Conservation (phyloP, 225 moss, liverwort and hornwort genomes). For the Bryoerythrophyllum caledonicum region DNA sequence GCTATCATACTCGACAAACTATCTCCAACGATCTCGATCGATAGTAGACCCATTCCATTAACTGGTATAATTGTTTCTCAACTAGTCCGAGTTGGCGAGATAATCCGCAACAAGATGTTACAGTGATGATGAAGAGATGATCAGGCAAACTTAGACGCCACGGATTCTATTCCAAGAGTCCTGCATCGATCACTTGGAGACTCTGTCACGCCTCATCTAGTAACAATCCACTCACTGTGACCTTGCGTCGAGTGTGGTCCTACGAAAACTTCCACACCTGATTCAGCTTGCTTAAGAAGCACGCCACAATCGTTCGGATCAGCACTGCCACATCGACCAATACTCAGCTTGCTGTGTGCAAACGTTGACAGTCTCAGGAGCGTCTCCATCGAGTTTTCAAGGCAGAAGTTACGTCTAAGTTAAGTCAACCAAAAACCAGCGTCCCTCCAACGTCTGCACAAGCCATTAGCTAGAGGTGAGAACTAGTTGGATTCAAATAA, state of each 20-base stretch:
- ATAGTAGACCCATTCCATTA: background rate
- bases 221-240: background rate
- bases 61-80: background rate
- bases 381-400: background rate
- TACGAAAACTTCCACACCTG: background rate
- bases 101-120: background rate
- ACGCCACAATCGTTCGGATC: background rate
- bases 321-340: background rate
- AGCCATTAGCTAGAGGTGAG: background rate
- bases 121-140: background rate
- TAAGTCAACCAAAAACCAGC: background rate
- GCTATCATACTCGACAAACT: too few relatives aligned
- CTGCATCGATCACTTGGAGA: background rate
- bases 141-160: background rate
- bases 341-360: background rate
- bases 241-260: background rate
- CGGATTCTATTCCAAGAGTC: background rate
- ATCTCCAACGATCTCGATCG: background rate
- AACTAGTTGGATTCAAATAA: too few relatives aligned
- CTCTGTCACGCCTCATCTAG: too few relatives aligned
- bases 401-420: too few relatives aligned
- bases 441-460: background rate
- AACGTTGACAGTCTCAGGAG: background rate
- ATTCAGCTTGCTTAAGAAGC: conserved; percentile 3
- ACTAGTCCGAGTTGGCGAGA: background rate